phyloP scores from a whole-genome alignment of 805 yeast species.

The Yarrowia osloensis region DNA sequence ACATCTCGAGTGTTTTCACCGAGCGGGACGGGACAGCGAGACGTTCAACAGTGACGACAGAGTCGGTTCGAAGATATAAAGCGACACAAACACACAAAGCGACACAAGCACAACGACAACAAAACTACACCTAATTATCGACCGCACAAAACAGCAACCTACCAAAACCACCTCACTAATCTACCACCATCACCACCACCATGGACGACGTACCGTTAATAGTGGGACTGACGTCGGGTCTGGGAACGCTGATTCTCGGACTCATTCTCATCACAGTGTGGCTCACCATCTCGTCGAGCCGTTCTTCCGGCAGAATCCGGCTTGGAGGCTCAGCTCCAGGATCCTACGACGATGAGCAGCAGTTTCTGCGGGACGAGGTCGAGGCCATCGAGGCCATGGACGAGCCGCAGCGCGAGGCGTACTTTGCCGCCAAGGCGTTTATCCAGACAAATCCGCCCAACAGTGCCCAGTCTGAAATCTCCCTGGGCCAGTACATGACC shows the following conservation, averaged over 20 bases:
- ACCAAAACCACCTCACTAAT: background rate
- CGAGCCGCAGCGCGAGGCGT: slow-evolving; percentile 55
- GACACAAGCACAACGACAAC: background rate
- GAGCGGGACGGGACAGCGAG: background rate
- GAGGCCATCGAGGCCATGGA: slow-evolving; percentile 66
- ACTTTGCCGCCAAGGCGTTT: slow-evolving; percentile 61
- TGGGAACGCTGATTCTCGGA: slow-evolving; percentile 44
- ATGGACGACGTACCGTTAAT: slow-evolving; percentile 43
- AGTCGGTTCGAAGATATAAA: background rate
- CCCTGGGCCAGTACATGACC: slow-evolving; percentile 59
- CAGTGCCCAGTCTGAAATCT: slow-evolving; percentile 47
- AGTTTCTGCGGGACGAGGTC: slow-evolving; percentile 60
- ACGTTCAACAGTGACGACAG: background rate
- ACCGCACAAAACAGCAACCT: background rate
- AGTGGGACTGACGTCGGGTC: slow-evolving; percentile 45
- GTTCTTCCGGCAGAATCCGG: slow-evolving; percentile 15
- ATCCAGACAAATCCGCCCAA: slow-evolving; percentile 48
- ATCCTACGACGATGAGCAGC: slow-evolving; percentile 62
- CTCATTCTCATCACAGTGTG: slow-evolving; percentile 39
- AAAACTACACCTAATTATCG: background rate
- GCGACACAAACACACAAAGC: too few relatives aligned
- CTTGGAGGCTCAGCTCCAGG: slow-evolving; percentile 48
- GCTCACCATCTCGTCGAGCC: slow-evolving; percentile 41
- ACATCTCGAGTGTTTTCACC: slow-evolving; percentile 29
- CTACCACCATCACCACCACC: background rate